These are phyloP conservation scores for Phytophthora constricta DNA, from an alignment of 352 stramenopile genomes.

Conservation along the genomic window DNA sequence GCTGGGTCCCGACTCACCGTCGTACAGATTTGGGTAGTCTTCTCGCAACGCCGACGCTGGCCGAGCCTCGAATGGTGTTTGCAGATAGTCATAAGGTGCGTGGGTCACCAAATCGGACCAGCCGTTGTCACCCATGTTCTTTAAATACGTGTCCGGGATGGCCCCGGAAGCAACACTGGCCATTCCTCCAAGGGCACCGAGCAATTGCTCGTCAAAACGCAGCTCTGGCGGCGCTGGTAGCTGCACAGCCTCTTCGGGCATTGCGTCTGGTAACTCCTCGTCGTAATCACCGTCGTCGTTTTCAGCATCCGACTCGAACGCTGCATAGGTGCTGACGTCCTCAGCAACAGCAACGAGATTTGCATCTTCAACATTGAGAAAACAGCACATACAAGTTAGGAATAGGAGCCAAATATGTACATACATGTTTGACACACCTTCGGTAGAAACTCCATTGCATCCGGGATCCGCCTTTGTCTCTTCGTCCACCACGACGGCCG, in stretches of 20 bases:
- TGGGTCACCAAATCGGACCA: neutral
- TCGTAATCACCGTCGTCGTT: conserved; percentile 16
- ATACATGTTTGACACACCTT: neutral
- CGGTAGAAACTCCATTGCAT: neutral
- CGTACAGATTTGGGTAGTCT: too few relatives aligned
- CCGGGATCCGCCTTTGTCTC: neutral
- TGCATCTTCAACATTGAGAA: neutral
- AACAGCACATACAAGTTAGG: neutral
- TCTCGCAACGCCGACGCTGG: too few relatives aligned
- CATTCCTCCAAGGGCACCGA: neutral
- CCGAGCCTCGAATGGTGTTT: too few relatives aligned
- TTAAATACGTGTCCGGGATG: neutral
- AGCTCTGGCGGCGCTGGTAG: conserved; percentile 2
- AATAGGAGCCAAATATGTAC: neutral
- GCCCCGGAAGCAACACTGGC: neutral
- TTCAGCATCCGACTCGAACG: conserved; percentile 8
- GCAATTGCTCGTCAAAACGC: neutral
- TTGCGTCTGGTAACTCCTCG: neutral
- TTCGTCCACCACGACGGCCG: neutral
- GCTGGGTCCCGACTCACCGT: too few relatives aligned
- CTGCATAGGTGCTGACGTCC: neutral
- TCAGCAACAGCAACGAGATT: neutral
- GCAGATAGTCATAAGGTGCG: too few relatives aligned
- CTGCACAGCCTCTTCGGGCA: neutral
- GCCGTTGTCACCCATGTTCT: neutral